Base-by-base conservation (phyloP, 2,329 filamentous ascomycete genomes). In the Zymoseptoria tritici region DNA sequence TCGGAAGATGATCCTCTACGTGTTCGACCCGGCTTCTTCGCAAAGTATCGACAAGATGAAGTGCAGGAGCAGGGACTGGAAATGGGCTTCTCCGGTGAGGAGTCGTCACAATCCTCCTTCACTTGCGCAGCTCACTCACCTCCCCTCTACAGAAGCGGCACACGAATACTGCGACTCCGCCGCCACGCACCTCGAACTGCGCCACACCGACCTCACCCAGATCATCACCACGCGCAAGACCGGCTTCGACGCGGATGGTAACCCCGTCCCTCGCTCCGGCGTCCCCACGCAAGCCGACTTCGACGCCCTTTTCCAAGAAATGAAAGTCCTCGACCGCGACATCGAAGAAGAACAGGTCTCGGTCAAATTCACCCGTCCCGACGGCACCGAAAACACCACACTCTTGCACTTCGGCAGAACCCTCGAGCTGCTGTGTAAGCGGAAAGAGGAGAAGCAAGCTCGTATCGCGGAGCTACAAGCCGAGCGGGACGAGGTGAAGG, bases 271-370 rank as follows among this genome's bases (percentile, higher is more conserved):
- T 11, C 55, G 57, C 7, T 31, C 61, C 19, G 63, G 60, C n/a
- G 46, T 65, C 9, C 65, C 62, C 1, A 66, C 61, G 8, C 49
- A 62, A 31, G 62, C 57, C 13, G 63, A 64, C 7, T 60, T 68
- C 22, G 63, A 66, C n/a, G 60, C 29, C 9, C 36, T 66, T 3
- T 46, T 55, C 11, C 56, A 49, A 6, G 54, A 67, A 9, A 56
- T 60, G 7, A 51, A 56, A 1, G 52, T 62, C 1, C 53, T 67
- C 13, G 54, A 56, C n/a, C 57, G 13, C n/a, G 64, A 66, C 1
- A 53, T 72, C 13, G 63, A 61, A 29, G 62, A 70, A 31, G 62
- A 67, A 8, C 21, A 55, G 20, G 50, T 70, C 13, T 53, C 56
- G 0, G 54, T 69, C 9, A 20, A 60, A 19, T 56, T 57, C 49